Conservation (phyloP, 306 rosid species). For the Trichosanthes truncata region DNA sequence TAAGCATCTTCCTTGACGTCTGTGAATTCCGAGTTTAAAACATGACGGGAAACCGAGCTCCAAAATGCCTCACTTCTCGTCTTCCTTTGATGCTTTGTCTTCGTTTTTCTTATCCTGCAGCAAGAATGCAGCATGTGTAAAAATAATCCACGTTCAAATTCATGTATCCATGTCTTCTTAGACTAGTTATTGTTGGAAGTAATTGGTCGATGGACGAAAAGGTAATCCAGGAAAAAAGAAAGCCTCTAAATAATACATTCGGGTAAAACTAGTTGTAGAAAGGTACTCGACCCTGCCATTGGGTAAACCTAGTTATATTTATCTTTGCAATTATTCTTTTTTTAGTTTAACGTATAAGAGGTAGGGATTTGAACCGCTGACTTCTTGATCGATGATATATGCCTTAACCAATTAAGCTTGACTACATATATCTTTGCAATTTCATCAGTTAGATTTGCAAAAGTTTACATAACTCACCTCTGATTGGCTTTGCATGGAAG, state of each 20-base stretch:
- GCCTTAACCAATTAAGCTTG: too few relatives aligned
- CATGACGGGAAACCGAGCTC: slow-evolving; percentile 2
- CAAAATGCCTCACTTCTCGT: slow-evolving; percentile 39
- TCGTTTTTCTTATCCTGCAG: slow-evolving; percentile 66
- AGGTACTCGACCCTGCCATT: too few relatives aligned
- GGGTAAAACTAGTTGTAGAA: too few relatives aligned
- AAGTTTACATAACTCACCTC: slow-evolving; percentile 39
- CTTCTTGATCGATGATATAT: too few relatives aligned
- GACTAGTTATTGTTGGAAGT: not conserved
- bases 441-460: not conserved
- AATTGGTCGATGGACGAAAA: not conserved
- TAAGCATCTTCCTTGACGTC: not conserved
- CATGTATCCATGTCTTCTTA: not conserved
- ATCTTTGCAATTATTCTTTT: too few relatives aligned
- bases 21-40: not conserved
- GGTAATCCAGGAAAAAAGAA: not conserved
- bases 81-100: slow-evolving; percentile 56
- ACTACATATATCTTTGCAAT: not conserved
- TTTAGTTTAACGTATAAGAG: too few relatives aligned
- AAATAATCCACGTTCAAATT: not conserved
- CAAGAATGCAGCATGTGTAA: slow-evolving; percentile 17
- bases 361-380: too few relatives aligned
- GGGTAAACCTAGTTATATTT: too few relatives aligned
- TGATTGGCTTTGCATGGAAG: slow-evolving; percentile 88
- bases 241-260: not conserved